Evolutionary conservation across 1,139 yeast genomes (phyloP).

Genomic region (Lodderomyces parapsilosis): DNA sequence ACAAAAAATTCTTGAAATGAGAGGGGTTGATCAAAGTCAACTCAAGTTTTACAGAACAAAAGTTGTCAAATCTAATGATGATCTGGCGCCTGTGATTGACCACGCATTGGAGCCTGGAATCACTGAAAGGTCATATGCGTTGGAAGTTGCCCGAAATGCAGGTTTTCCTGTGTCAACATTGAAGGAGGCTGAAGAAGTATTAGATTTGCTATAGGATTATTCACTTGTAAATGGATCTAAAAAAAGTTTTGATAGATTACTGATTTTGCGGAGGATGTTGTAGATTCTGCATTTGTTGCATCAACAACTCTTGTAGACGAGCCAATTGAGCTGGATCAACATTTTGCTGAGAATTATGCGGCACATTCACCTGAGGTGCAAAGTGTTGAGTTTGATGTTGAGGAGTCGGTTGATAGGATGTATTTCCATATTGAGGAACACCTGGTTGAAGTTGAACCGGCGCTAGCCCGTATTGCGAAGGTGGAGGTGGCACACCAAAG

Average conservation of each 20-base stretch:
- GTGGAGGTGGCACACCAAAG: constrained; percentile 7
- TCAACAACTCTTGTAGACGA: constrained; percentile 18
- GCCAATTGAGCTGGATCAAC: constrained; percentile 18
- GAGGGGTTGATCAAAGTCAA: constrained; percentile 26
- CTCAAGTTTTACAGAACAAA: constrained; percentile 55
- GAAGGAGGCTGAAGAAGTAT: constrained; percentile 44
- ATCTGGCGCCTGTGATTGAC: constrained; percentile 43
- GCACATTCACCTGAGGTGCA: too few species aligned
- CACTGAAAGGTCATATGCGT: constrained; percentile 74
- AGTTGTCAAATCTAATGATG: constrained; percentile 22
- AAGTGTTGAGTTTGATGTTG: constrained; percentile 12
- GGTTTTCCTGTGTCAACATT: constrained; percentile 75
- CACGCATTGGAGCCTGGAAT: constrained; percentile 72
- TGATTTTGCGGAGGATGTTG: constrained; percentile 8
- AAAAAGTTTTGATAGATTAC: background rate
- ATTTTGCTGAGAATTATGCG: constrained; percentile 7
- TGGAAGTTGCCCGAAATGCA: constrained; percentile 80
- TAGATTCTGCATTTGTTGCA: constrained; percentile 13
- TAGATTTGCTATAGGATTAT: constrained; percentile 16
- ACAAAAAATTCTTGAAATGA: constrained; percentile 25
- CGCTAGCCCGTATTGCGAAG: constrained; percentile 3
- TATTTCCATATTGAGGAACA: constrained; percentile 5
- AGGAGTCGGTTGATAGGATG: background rate
- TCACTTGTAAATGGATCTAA: constrained; percentile 7
- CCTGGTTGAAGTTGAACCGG: constrained; percentile 11